A percentile compares a stretch with the other conserved stretches of the same genome.
phyloP scores from a whole-genome alignment of 2,329 filamentous ascomycete genomes.

The Epichloe gansuensis region DNA sequence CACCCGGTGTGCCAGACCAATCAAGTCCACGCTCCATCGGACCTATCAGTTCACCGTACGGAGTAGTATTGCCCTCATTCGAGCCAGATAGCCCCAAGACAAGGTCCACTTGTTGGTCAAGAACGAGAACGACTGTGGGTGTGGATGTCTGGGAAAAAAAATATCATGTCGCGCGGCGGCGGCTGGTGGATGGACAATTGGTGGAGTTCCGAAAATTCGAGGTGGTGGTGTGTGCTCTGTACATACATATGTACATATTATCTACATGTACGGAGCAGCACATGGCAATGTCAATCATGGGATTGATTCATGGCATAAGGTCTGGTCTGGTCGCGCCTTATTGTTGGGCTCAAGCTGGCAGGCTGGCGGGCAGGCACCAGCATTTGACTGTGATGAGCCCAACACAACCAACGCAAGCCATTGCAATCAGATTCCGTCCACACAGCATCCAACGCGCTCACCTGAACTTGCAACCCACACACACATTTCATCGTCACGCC shows the following conservation, averaged over 20 bases:
- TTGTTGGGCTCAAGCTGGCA: no score
- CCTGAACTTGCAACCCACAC: neutral
- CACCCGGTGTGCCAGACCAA: neutral
- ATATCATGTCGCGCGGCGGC: neutral
- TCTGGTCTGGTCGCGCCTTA: no score
- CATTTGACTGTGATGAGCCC: no score
- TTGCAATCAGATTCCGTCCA: neutral
- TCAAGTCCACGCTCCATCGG: neutral
- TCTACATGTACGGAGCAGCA: neutral
- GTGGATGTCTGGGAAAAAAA: neutral
- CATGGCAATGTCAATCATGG: neutral
- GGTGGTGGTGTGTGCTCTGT: neutral
- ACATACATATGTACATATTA: no score
- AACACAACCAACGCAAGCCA: no score
- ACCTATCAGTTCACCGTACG: neutral
- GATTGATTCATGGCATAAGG: neutral
- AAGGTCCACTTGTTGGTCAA: constrained; percentile 1
- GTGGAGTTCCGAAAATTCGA: neutral
- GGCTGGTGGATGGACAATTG: neutral
- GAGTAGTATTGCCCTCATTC: neutral
- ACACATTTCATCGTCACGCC: neutral
- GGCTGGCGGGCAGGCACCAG: no score
- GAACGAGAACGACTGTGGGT: neutral
- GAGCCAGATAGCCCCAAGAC: neutral
- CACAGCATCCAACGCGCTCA: neutral